A percentile compares a stretch with the other conserved stretches of the same genome.
Conservation (phyloP, 2,329 filamentous ascomycete species). For the Scedosporium apiospermum region DNA sequence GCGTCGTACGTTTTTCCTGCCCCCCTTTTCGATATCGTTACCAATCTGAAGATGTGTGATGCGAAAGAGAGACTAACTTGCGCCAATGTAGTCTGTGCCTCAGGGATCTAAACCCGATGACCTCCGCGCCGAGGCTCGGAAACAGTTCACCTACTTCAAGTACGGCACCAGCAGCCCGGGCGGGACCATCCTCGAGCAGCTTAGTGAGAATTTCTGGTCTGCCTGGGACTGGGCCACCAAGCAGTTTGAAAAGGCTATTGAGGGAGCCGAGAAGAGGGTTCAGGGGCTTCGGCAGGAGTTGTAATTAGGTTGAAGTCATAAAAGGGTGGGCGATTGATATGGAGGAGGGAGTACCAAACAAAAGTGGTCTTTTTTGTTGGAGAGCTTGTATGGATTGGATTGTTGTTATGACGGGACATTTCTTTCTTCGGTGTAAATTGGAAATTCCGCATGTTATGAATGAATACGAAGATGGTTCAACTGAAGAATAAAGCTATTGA, state of each 20-base stretch:
- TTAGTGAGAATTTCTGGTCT: slow-evolving; percentile 38
- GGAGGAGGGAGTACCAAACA: neutral
- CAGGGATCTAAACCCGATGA: slow-evolving; percentile 62
- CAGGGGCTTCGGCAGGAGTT: neutral
- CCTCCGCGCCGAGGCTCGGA: slow-evolving; percentile 60
- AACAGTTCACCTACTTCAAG: slow-evolving; percentile 66
- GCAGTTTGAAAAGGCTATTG: slow-evolving; percentile 27
- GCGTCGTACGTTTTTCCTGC: slow-evolving; percentile 33
- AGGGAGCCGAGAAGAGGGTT: neutral
- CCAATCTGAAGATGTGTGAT: neutral
- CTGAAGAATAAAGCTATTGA: neutral
- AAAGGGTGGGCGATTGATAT: neutral
- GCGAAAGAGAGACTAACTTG: neutral
- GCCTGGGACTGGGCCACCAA: slow-evolving; percentile 41
- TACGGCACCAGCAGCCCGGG: slow-evolving; percentile 62
- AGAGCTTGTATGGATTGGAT: neutral
- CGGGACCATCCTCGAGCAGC: slow-evolving; percentile 56
- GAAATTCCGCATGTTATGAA: neutral
- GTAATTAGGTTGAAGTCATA: neutral
- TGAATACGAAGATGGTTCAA: neutral
- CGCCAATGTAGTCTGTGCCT: slow-evolving; percentile 33
- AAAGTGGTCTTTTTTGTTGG: neutral
- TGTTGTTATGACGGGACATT: too few species aligned
- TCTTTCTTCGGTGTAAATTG: neutral
- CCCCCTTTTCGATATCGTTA: neutral